Evolutionary conservation across 2,329 filamentous ascomycete species (phyloP), one percentile per base, ranked within the genome.

Genomic region (Plectosphaerella sp.): DNA sequence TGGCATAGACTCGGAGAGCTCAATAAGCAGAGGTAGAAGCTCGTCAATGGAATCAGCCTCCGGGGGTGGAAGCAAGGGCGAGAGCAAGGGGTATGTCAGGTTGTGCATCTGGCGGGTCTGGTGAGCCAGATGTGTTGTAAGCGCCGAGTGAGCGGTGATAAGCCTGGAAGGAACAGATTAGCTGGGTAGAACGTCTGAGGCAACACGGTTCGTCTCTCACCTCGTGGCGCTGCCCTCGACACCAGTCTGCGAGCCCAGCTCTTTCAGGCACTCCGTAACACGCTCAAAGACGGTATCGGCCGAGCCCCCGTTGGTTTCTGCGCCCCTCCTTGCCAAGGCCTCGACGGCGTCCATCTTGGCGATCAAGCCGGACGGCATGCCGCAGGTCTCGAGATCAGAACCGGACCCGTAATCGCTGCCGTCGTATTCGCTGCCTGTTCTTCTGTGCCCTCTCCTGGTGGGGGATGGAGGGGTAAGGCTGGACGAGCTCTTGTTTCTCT

Each of bases 71-170:
- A 83, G 79, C 22, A 89, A 74, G 1, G 88, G 88, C 14, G 86
- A 88, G 57, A 90, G 77, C 20, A 93, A 72, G 28, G 77, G 82
- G 59, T 88, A 89, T 2, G 86, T 82, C 35, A 93, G 76, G 53
- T 84, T 87, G 60, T 91, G 88, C 10, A 94, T 74, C 56, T 86
- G 83, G 50, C 88, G 86, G 48, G 87, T 86, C 70, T 93, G 88
- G 67, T 91, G 85, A 14, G 79, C 77, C 45, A 93, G 74, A 63
- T 94, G 87, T 18, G 87, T 87, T 46, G 88, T 85, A 47, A 91
- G 73, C 14, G 88, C 87, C 25, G 86, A 83, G 66, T 91, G 87
- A 35, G 88, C 85, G 43, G 87, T 91, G 64, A 89, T 88, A 57
- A 91, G 73, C 62, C 87, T 91, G 61, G 37, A 33, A 6, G 36